A percentile compares a stretch with the other conserved stretches of the same genome.
Evolutionary conservation across 371 early-diverging fungal genomes (phyloP).

Genomic region (Lichtheimia hyalospora): DNA sequence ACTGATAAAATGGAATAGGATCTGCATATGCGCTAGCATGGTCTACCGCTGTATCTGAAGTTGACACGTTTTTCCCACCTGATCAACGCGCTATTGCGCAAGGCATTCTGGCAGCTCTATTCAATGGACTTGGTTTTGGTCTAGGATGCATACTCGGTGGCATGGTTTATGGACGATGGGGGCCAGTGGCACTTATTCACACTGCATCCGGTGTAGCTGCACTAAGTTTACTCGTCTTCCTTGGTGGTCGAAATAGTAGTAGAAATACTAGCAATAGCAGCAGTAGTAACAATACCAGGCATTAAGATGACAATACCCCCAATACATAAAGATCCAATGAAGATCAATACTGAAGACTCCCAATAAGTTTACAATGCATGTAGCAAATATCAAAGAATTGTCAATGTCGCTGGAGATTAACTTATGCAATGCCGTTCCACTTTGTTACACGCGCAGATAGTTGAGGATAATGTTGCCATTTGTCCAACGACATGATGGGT

Average conservation of each 20-base stretch:
- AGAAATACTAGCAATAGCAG: background rate
- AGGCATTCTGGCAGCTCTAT: constrained; percentile 39
- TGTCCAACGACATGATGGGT: too few relatives aligned
- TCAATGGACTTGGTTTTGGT: constrained; percentile 41
- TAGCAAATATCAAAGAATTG: too few relatives aligned
- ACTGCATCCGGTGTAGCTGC: constrained; percentile 16
- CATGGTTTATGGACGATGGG: constrained; percentile 30
- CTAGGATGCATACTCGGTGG: constrained; percentile 40
- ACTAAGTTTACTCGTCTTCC: constrained; percentile 28
- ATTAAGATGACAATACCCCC: background rate
- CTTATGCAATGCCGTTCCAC: too few relatives aligned
- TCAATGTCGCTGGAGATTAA: too few relatives aligned
- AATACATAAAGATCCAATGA: background rate
- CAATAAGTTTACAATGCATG: too few relatives aligned
- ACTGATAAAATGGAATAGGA: constrained; percentile 8
- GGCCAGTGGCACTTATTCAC: constrained; percentile 21
- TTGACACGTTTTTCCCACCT: constrained; percentile 37
- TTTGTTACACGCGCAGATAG: too few relatives aligned
- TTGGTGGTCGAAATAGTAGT: constrained; percentile 14
- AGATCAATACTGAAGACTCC: too few relatives aligned
- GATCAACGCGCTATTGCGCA: constrained; percentile 47
- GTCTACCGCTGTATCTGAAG: constrained; percentile 46
- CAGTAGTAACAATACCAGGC: background rate
- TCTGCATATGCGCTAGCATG: constrained; percentile 38
- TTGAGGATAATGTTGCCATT: too few relatives aligned